Evolutionary conservation across 306 rosid species (phyloP), one percentile per base, ranked within the genome.

Genomic region (Lathyrus sativus): DNA sequence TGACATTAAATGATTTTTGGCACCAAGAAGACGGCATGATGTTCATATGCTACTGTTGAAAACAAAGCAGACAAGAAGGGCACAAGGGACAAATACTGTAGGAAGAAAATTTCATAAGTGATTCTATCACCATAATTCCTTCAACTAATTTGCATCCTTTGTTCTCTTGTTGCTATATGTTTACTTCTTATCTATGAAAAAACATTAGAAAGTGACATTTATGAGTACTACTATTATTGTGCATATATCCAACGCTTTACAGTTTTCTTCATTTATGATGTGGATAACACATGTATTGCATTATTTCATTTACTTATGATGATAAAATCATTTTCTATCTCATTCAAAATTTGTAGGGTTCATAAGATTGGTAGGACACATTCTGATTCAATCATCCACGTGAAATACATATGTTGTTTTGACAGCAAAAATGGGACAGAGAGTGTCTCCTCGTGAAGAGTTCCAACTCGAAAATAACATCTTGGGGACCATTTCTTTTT

Each of bases 71-170:
- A 81, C 80, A 81, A 78, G 65, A 74, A 61, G 67, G 85, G 67
- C 76, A 69, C 82, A 78, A 65, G 61, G 79, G 85, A 80, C 84
- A 75, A 73, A 67, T 5, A 33, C 28, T 83, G 88, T 31, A 60
- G 7, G 76, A 28, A 71, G 67, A 78, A 79, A 58, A 76, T 33
- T 35, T 48, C 84, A 62, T 33, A 44, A 31, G 22, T 24, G 65
- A 62, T 8, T 44, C 70, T 35, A 72, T 67, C 79, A 64, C 70
- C 75, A 42, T 18, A 49, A 72, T 62, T 67, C 78, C 73, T 78
- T 48, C 31, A 67, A 7, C 67, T 67, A 54, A 54, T 68, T 61
- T 68, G 43, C 60, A 68, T 44, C 48, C 71, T 73, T 73, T 74
- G 79, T 68, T 79, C 71, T 78, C 66, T 65, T 37, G 39, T 65